Evolutionary conservation across 108 stramenopile species (phyloP).

Genomic region (Conticribra weissflogii): DNA sequence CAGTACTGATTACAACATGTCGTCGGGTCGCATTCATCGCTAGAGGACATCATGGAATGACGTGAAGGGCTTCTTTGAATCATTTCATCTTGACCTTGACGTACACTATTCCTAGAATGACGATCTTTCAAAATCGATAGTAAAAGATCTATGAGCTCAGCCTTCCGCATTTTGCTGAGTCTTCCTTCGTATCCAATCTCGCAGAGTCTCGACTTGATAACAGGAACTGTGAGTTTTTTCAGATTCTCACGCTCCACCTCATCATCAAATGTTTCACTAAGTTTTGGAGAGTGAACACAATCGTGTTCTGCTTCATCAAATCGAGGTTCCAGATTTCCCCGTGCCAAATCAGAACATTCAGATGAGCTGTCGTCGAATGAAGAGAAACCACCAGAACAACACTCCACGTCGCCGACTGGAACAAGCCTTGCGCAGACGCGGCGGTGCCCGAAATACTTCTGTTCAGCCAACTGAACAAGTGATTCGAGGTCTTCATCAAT

Average conservation of each 20-base stretch:
- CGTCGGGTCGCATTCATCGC: too few species aligned
- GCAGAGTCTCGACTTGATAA: conserved; percentile 55
- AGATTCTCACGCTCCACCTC: conserved; percentile 24
- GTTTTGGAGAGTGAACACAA: too few species aligned
- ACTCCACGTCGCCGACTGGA: conserved; percentile 1
- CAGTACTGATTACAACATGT: conserved; percentile 21
- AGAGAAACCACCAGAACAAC: conserved; percentile 8
- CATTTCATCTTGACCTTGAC: conserved; percentile 11
- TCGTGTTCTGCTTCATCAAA: conserved; percentile 62
- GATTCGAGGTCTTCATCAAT: conserved; percentile 62
- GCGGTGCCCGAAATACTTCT: conserved; percentile 44
- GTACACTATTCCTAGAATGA: too few species aligned
- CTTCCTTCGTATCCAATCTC: conserved; percentile 24
- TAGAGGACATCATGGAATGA: too few species aligned
- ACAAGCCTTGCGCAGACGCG: conserved; percentile 18
- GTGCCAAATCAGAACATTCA: conserved; percentile 44
- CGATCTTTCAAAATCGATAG: conserved; percentile 36
- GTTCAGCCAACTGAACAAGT: conserved; percentile 55
- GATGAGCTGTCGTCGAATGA: conserved; percentile 34
- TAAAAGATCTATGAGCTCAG: conserved; percentile 61
- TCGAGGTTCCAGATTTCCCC: conserved; percentile 61
- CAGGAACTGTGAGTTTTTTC: conserved; percentile 66
- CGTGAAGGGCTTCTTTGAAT: background rate
- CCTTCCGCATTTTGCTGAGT: conserved; percentile 54
- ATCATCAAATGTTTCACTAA: conserved; percentile 20